Percentiles rank a stretch among this genome's conserved stretches.
phyloP scores from a whole-genome alignment of 2,329 filamentous ascomycete genomes.

The Chaetothyriales sp. region DNA sequence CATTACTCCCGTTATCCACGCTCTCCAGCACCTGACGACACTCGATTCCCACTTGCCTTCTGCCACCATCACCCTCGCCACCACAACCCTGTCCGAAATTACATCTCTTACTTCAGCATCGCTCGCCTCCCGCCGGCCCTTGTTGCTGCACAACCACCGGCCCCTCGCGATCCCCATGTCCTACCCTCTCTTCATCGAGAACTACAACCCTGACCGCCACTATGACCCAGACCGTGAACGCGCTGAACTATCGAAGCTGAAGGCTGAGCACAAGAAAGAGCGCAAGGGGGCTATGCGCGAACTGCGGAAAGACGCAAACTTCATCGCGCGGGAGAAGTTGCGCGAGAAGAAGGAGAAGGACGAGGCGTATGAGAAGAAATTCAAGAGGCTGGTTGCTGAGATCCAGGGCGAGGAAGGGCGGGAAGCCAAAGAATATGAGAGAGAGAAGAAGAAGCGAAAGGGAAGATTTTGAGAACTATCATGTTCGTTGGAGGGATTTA shows the following conservation, averaged over 20 bases:
- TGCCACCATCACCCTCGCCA: constrained; percentile 34
- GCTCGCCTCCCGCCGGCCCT: constrained; percentile 51
- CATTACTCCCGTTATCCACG: constrained; percentile 48
- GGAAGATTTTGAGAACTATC: constrained; percentile 12
- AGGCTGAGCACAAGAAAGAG: constrained; percentile 86
- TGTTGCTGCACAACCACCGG: constrained; percentile 77
- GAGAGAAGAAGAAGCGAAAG: constrained; percentile 64
- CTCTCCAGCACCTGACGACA: constrained; percentile 42
- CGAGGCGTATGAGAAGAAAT: constrained; percentile 90
- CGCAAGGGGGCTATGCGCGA: constrained; percentile 88
- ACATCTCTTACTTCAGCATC: constrained; percentile 41
- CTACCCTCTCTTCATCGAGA: constrained; percentile 91
- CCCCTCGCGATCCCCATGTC: constrained; percentile 75
- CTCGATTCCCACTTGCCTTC: constrained; percentile 30
- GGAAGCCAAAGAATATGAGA: constrained; percentile 77
- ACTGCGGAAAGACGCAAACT: constrained; percentile 85
- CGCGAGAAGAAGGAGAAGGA: constrained; percentile 87
- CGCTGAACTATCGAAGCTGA: constrained; percentile 67
- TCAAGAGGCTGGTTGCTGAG: constrained; percentile 77
- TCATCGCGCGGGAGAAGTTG: constrained; percentile 80
- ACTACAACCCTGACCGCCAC: constrained; percentile 86
- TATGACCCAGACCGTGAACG: constrained; percentile 92
- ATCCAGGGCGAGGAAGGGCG: constrained; percentile 87
- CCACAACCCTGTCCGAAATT: constrained; percentile 23
- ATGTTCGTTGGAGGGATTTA: not conserved